Conservation (phyloP, 257 asterid genomes). For the Plantago major region DNA sequence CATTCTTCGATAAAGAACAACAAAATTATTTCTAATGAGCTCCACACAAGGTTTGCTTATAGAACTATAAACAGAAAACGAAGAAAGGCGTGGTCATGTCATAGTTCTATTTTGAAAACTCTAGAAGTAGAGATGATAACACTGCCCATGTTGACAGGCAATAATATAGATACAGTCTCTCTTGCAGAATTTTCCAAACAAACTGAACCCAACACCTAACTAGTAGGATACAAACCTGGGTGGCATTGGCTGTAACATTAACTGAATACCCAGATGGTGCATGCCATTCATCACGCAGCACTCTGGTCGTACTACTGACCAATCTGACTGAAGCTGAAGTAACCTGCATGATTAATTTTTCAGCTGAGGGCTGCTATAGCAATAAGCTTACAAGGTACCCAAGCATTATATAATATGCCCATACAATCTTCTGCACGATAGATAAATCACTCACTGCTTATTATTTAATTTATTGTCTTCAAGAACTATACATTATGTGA, state of each 20-base stretch:
- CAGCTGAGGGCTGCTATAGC: slow-evolving; percentile 20
- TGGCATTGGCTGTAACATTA: slow-evolving; percentile 88
- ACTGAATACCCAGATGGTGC: slow-evolving; percentile 75
- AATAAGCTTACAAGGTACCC: slow-evolving; percentile 5
- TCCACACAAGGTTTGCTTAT: no score
- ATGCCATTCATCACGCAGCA: slow-evolving; percentile 65
- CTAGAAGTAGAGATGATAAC: no score
- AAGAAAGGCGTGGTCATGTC: no score
- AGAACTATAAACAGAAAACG: no score
- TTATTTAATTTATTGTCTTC: no score
- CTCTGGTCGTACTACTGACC: slow-evolving; percentile 75
- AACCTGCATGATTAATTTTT: slow-evolving; percentile 46
- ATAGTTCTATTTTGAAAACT: no score
- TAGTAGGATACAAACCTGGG: slow-evolving; percentile 52
- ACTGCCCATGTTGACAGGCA: no score
- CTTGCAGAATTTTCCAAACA: not conserved
- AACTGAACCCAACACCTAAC: not conserved
- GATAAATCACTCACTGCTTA: not conserved
- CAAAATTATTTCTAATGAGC: no score
- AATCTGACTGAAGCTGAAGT: slow-evolving; percentile 72
- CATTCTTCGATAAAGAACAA: no score
- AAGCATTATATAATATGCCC: not conserved
- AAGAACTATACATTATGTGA: no score
- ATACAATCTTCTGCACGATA: not conserved
- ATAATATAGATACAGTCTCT: no score